Conservation (phyloP, 176 grass and related monocot genomes). For the Avena sativa region DNA sequence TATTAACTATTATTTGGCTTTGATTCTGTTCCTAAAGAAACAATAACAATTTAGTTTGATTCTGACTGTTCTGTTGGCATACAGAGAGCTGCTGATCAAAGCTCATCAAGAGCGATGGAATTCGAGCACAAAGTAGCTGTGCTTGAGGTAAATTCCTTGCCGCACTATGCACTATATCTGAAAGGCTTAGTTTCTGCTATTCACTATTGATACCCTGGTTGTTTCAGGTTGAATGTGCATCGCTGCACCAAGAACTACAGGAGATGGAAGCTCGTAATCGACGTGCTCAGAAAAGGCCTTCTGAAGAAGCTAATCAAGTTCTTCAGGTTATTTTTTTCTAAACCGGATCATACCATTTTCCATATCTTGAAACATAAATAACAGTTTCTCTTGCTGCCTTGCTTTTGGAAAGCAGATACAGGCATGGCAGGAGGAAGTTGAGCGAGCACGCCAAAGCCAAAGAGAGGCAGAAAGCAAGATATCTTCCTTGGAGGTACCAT, state of each 20-base stretch:
- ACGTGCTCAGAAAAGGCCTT: slow-evolving; percentile 87
- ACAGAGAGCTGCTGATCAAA: slow-evolving; percentile 97
- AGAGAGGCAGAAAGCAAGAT: slow-evolving; percentile 95
- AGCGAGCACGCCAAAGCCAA: slow-evolving; percentile 89
- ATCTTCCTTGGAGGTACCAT: slow-evolving; percentile 75
- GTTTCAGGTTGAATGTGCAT: slow-evolving; percentile 85
- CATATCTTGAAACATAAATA: background rate
- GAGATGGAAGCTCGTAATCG: slow-evolving; percentile 89
- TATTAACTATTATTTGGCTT: background rate
- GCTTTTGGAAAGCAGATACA: slow-evolving; percentile 72
- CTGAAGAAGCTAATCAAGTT: slow-evolving; percentile 95
- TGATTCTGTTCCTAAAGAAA: slow-evolving; percentile 19
- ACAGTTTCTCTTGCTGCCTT: slow-evolving; percentile 39
- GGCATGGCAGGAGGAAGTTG: slow-evolving; percentile 97
- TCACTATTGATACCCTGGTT: slow-evolving; percentile 40
- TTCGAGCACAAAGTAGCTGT: slow-evolving; percentile 94
- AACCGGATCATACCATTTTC: background rate
- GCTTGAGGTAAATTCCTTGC: slow-evolving; percentile 70
- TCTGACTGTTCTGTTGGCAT: slow-evolving; percentile 38
- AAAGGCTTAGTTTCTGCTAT: slow-evolving; percentile 29
- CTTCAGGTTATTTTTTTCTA: slow-evolving; percentile 65
- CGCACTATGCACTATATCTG: slow-evolving; percentile 2
- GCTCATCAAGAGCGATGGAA: slow-evolving; percentile 87
- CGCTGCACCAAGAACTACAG: slow-evolving; percentile 90
- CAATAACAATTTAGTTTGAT: slow-evolving; percentile 13